phyloP scores from a whole-genome alignment of 1,284 basidiomycete genomes.

The Apiotrichum sp. region DNA sequence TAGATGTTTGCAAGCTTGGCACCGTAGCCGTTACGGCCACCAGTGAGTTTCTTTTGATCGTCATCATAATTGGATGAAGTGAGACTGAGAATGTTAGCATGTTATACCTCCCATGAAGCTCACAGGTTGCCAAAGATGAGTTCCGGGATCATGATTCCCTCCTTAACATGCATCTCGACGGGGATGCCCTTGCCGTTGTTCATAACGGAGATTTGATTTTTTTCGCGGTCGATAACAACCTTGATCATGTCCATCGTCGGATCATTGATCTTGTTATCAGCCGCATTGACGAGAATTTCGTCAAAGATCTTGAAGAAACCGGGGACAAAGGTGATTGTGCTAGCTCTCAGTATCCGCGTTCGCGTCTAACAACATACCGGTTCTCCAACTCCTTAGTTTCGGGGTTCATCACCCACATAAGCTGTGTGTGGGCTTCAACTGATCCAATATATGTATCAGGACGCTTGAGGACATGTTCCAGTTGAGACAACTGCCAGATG shows the following conservation, averaged over 20 bases:
- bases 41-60: constrained; percentile 96
- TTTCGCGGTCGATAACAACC: constrained; percentile 76
- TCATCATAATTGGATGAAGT: constrained; percentile 99
- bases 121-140: constrained; percentile 91
- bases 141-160: constrained; percentile 94
- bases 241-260: constrained; percentile 80
- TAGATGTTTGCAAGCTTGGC: constrained; percentile 99
- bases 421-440: constrained; percentile 73
- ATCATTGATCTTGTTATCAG: constrained; percentile 98
- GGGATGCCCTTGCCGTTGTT: constrained; percentile 98
- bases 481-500: constrained; percentile 70
- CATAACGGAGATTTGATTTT: constrained; percentile 80
- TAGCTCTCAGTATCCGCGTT: constrained; percentile 14
- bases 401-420: constrained; percentile 86
- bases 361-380: constrained; percentile 42
- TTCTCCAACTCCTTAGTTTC: constrained; percentile 72
- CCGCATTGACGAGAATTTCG: constrained; percentile 98
- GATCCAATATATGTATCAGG: constrained; percentile 98
- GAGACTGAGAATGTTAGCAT: constrained; percentile 48
- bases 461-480: constrained; percentile 92
- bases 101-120: constrained; percentile 10
- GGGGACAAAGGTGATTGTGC: constrained; percentile 85
- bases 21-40: constrained; percentile 97
- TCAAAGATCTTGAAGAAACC: constrained; percentile 99
- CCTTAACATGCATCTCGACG: constrained; percentile 87